Evolutionary conservation across 805 yeast species (phyloP).

Genomic region (Wickerhamomyces alni): DNA sequence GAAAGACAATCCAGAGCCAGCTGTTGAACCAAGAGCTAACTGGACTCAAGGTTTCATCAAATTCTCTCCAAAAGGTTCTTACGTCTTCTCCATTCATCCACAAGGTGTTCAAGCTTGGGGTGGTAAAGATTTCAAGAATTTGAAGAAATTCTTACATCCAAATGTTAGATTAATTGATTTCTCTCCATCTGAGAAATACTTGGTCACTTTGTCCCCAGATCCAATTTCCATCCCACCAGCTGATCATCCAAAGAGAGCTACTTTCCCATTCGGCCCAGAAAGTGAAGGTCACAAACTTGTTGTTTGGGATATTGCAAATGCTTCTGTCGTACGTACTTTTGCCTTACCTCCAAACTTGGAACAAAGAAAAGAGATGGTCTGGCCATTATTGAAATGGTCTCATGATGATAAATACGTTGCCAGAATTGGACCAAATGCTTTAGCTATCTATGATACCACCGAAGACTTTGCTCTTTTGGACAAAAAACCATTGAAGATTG

Average conservation of each 20-base stretch:
- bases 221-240: slow-evolving; percentile 71
- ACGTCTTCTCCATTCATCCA: slow-evolving; percentile 79
- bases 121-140: slow-evolving; percentile 68
- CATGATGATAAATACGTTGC: slow-evolving; percentile 90
- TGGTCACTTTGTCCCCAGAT: slow-evolving; percentile 85
- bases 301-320: slow-evolving; percentile 85
- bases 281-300: slow-evolving; percentile 92
- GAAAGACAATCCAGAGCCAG: slow-evolving; percentile 66
- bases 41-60: slow-evolving; percentile 87
- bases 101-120: slow-evolving; percentile 98
- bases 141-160: slow-evolving; percentile 79
- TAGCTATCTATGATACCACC: slow-evolving; percentile 82
- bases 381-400: slow-evolving; percentile 98
- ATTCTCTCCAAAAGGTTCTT: slow-evolving; percentile 93
- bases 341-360: slow-evolving; percentile 76
- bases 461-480: slow-evolving; percentile 74
- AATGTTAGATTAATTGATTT: slow-evolving; percentile 86
- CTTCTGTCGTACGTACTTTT: slow-evolving; percentile 82
- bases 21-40: slow-evolving; percentile 68
- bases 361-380: slow-evolving; percentile 61
- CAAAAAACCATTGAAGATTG: slow-evolving; percentile 76
- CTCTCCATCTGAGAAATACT: slow-evolving; percentile 84
- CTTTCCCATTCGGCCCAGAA: slow-evolving; percentile 78
- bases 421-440: slow-evolving; percentile 87
- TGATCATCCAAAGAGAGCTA: slow-evolving; percentile 54